These are phyloP conservation scores for Adansonia digitata DNA, from an alignment of 345 rosid genomes.

Conservation along the genomic window DNA sequence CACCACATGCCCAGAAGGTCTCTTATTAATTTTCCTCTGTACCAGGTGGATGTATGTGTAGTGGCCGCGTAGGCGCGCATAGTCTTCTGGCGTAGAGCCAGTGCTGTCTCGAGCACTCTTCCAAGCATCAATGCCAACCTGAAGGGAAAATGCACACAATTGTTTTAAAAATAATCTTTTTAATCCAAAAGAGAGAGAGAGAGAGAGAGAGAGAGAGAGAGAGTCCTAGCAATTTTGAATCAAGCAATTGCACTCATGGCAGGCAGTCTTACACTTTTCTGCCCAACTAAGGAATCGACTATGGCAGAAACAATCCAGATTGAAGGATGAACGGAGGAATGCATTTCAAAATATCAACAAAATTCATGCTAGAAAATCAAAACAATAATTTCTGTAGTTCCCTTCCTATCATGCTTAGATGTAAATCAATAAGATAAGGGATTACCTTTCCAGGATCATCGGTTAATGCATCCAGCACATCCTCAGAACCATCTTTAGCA, in stretches of 20 bases:
- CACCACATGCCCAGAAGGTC: constrained; percentile 49
- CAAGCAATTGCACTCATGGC: not conserved
- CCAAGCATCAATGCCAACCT: constrained; percentile 97
- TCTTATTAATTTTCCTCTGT: constrained; percentile 68
- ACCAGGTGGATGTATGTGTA: constrained; percentile 86
- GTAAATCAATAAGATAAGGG: constrained; percentile 11
- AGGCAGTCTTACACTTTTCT: no score
- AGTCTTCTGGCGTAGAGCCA: constrained; percentile 92
- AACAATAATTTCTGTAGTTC: not conserved
- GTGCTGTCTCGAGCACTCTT: constrained; percentile 75
- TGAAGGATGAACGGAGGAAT: not conserved
- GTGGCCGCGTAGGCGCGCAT: constrained; percentile 94
- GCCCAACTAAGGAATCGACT: not conserved
- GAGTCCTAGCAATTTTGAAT: not conserved
- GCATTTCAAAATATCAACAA: not conserved
- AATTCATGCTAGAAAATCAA: not conserved
- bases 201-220: not conserved
- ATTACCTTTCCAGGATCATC: constrained; percentile 93
- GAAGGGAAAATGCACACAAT: not conserved
- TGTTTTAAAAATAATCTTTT: no score
- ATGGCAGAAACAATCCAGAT: not conserved
- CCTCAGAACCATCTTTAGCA: constrained; percentile 96
- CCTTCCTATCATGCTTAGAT: not conserved
- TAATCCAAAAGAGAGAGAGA: not conserved
- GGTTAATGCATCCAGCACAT: constrained; percentile 72